Evolutionary conservation across 768 basidiomycete genomes (phyloP).

Genomic region (Nidularia sp.): DNA sequence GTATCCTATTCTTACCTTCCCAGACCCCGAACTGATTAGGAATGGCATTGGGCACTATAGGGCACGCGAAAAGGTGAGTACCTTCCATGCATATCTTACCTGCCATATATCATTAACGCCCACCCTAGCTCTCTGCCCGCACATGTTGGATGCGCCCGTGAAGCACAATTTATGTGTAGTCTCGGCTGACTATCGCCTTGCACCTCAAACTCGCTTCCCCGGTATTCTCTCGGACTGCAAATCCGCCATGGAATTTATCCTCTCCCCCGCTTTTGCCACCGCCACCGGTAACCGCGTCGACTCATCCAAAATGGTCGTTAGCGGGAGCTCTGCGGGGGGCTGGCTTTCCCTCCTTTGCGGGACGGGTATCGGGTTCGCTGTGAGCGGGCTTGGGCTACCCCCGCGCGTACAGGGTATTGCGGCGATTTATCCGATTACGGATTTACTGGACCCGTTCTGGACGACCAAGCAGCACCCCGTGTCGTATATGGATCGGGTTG

Average conservation of each 20-base stretch:
- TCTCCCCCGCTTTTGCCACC: slow-evolving; percentile 16
- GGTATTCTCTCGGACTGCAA: slow-evolving; percentile 27
- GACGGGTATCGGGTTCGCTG: slow-evolving; percentile 28
- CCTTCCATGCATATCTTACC: not conserved
- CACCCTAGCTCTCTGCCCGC: slow-evolving; percentile 22
- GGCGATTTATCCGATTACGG: slow-evolving; percentile 33
- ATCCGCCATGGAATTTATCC: slow-evolving; percentile 27
- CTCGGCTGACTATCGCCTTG: slow-evolving; percentile 31
- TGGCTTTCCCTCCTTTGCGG: slow-evolving; percentile 31
- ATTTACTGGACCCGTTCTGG: slow-evolving; percentile 32
- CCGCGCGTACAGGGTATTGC: slow-evolving; percentile 22
- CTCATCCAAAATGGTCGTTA: slow-evolving; percentile 21
- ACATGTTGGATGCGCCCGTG: slow-evolving; percentile 25
- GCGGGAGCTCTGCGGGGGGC: slow-evolving; percentile 35
- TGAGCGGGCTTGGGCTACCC: slow-evolving; percentile 23
- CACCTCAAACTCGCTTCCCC: slow-evolving; percentile 31
- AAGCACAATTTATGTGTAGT: slow-evolving; percentile 25
- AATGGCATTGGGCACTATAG: not conserved
- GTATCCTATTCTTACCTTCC: not conserved
- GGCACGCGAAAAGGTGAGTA: not conserved
- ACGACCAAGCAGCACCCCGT: slow-evolving; percentile 26
- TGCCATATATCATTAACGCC: not conserved
- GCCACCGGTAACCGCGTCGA: slow-evolving; percentile 24
- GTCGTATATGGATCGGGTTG: slow-evolving; percentile 25
- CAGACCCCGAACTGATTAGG: not conserved